phyloP scores from a whole-genome alignment of 768 basidiomycete species.

The Podaxis pistillaris region DNA sequence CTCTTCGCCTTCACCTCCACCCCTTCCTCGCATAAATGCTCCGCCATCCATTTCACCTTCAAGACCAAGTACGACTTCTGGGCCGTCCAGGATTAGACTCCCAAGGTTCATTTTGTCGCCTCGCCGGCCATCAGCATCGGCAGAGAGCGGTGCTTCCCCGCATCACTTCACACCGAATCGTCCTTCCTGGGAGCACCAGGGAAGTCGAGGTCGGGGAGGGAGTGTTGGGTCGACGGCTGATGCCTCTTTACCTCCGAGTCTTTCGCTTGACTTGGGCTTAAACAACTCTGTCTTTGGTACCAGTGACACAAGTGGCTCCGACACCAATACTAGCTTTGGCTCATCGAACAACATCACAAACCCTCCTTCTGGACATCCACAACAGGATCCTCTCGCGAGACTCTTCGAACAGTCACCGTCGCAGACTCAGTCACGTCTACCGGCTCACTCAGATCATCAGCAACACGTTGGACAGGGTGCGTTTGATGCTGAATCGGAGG shows the following conservation, averaged over 20 bases:
- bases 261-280: neutral
- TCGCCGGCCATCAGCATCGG: neutral
- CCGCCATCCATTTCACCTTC: neutral
- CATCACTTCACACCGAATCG: too few relatives aligned
- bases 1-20: neutral
- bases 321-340: neutral
- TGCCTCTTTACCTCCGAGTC: slow-evolving; percentile 4
- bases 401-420: neutral
- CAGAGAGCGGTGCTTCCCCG: neutral
- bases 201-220: neutral
- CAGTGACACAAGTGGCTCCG: neutral
- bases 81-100: neutral
- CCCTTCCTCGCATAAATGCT: neutral
- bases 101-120: neutral
- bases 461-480: neutral
- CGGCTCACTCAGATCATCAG: neutral
- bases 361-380: neutral
- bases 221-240: too few relatives aligned
- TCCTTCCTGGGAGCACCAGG: too few relatives aligned
- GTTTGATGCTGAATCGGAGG: neutral
- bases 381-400: neutral
- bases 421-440: neutral
- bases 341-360: neutral
- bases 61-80: neutral
- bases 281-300: neutral